Evolutionary conservation across 2,329 filamentous ascomycete genomes (phyloP), one percentile per base, ranked within the genome.

Genomic region (Ophiosphaerella herpotricha): DNA sequence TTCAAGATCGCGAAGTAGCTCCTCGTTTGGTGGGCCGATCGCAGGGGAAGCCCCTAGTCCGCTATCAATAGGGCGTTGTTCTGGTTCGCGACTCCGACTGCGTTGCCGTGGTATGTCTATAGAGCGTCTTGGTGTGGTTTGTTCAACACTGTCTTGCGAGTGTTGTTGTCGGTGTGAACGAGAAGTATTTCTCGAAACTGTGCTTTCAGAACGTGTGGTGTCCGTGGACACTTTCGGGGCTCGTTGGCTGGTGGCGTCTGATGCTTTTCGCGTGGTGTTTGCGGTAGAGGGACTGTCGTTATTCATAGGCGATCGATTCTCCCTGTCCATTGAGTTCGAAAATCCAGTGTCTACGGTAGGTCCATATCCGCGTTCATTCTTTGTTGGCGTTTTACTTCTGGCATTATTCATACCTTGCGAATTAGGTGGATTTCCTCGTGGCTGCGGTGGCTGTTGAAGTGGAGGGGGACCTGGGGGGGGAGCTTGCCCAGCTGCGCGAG

Each of bases 1-100:
- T 68, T 99, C 93, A 2, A 99, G 80, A 69, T 99, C 94, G 69
- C 94, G 93, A 12, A 90, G 80, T 11, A 97, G 74, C 0, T 89
- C 86, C 55, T 90, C 88, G 1, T 88, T 87, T 59, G 88, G 85
- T 32, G 68, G 67, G 80, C 66, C 85, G 82, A 70, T 82, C 71
- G 57, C 82, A 76, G 51, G 88, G 81, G 52, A 87, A 77, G 70
- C 85, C 75, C 66, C 87, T 73, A 61, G 78, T 73, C 61, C 89
- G 61, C 55, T 85, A 75, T 83, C 84, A 54, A 73, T 85, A 82
- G 74, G 83, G 81, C 60, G 52, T 11, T 62, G 63, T 7, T 73
- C 70, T 7, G 52, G 48, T 44, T 74, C 70, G 33, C 65, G 62
- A 49, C 63, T 72, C 4, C 61, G 32, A 32, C 58, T 57, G 14